Conservation (phyloP, 2,329 filamentous ascomycete species). For the Ophiostoma australiae region DNA sequence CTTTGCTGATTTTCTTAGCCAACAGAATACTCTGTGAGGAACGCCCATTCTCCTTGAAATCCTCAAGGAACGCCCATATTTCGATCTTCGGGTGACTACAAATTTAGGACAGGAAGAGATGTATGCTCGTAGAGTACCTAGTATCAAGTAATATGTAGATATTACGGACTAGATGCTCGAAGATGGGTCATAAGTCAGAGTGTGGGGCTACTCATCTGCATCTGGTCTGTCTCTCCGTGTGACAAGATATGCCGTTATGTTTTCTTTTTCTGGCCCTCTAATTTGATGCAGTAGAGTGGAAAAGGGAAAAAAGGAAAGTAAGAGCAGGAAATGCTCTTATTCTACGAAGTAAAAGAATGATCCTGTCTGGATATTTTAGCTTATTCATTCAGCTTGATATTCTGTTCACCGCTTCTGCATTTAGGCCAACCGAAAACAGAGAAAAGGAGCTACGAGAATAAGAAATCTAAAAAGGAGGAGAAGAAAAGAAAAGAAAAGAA, state of each 20-base stretch:
- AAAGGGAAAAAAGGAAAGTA: not conserved
- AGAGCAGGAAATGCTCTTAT: not conserved
- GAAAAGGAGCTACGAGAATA: no score
- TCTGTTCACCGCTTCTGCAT: not conserved
- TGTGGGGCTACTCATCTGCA: not conserved
- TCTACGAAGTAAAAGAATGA: not conserved
- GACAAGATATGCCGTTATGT: not conserved
- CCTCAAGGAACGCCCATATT: not conserved
- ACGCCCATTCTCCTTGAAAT: not conserved
- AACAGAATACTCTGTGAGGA: not conserved
- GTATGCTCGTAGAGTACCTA: no score
- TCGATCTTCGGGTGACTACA: not conserved
- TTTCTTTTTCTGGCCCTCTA: slow-evolving; percentile 5
- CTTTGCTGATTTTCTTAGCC: not conserved
- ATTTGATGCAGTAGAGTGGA: slow-evolving; percentile 2
- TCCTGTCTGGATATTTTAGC: not conserved
- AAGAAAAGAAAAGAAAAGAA: not conserved
- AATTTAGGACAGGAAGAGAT: not conserved
- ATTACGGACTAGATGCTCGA: not conserved
- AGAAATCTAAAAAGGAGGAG: not conserved
- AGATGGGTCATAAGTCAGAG: not conserved
- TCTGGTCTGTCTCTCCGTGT: slow-evolving; percentile 3
- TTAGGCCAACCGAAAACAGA: not conserved
- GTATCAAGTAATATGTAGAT: not conserved
- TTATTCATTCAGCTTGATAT: not conserved